Conservation (phyloP, 192 early-diverging fungal species). For the Obelidium mucronatum region DNA sequence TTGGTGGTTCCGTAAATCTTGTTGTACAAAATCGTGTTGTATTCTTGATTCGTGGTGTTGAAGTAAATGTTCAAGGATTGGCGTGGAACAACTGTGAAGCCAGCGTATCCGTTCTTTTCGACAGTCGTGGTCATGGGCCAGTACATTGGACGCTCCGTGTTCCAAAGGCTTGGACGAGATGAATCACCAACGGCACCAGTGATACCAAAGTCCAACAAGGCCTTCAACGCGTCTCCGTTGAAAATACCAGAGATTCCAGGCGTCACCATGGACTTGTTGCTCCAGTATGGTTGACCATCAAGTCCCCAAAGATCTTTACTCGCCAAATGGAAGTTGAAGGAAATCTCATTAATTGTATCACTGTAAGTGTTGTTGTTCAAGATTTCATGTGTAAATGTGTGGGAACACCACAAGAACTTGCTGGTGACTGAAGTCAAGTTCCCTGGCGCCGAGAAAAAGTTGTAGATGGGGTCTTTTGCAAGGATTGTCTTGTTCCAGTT, state of each 20-base stretch:
- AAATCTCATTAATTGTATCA: too few species aligned
- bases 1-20: slow-evolving; percentile 25
- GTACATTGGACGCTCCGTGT: slow-evolving; percentile 28
- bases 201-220: too few species aligned
- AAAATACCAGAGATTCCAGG: slow-evolving; percentile 36
- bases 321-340: too few species aligned
- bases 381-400: too few species aligned
- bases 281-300: slow-evolving; percentile 1
- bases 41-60: slow-evolving; percentile 35
- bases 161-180: slow-evolving; percentile 29
- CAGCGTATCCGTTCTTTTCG: slow-evolving; percentile 49
- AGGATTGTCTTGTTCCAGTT: not conserved
- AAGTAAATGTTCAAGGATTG: slow-evolving; percentile 54
- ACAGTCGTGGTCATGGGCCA: slow-evolving; percentile 47
- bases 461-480: too few species aligned
- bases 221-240: slow-evolving; percentile 33
- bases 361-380: too few species aligned
- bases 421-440: too few species aligned
- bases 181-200: slow-evolving; percentile 48
- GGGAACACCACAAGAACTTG: too few species aligned
- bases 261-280: too few species aligned
- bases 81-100: slow-evolving; percentile 51
- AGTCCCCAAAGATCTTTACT: too few species aligned
- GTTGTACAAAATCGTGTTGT: slow-evolving; percentile 35
- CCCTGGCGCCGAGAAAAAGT: too few species aligned